Evolutionary conservation across 2,329 filamentous ascomycete species (phyloP).

Genomic region (Colletotrichum limetticola): DNA sequence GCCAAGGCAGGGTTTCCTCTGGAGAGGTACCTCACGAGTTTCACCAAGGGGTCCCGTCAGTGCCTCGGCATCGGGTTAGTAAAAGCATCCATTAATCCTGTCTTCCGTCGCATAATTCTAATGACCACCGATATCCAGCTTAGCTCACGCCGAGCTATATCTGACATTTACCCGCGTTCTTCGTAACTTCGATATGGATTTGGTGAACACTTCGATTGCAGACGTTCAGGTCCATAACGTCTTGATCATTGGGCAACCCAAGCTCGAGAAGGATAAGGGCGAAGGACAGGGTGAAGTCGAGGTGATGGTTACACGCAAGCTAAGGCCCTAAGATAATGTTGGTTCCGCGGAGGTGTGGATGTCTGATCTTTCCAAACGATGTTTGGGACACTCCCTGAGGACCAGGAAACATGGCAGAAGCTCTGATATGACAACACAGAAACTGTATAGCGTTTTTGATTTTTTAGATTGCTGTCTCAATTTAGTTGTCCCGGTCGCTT

Average conservation of each 20-base stretch:
- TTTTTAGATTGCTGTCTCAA: background rate
- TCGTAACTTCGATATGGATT: slow-evolving; percentile 36
- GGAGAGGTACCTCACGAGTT: slow-evolving; percentile 31
- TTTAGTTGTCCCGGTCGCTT: background rate
- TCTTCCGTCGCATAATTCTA: background rate
- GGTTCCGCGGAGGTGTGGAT: background rate
- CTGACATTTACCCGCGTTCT: slow-evolving; percentile 33
- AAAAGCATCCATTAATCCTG: background rate
- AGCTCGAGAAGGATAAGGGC: slow-evolving; percentile 7
- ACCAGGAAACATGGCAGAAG: background rate
- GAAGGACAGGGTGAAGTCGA: slow-evolving; percentile 22
- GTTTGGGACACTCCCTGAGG: background rate
- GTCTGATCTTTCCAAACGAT: background rate
- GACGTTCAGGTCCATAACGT: slow-evolving; percentile 14
- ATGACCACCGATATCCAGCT: slow-evolving; percentile 5
- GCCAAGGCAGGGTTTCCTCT: slow-evolving; percentile 27
- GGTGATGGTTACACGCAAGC: slow-evolving; percentile 28
- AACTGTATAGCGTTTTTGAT: background rate
- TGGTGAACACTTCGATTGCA: slow-evolving; percentile 32
- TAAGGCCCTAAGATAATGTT: background rate
- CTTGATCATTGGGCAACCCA: slow-evolving; percentile 29
- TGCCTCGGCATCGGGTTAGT: slow-evolving; percentile 36
- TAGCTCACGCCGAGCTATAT: slow-evolving; percentile 35
- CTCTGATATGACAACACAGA: background rate
- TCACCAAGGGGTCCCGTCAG: slow-evolving; percentile 33